A percentile compares a stretch with the other conserved stretches of the same genome.
These are phyloP conservation scores for Apiotrichum sp. DNA, from an alignment of 1,284 basidiomycete genomes.

Conservation along the genomic window DNA sequence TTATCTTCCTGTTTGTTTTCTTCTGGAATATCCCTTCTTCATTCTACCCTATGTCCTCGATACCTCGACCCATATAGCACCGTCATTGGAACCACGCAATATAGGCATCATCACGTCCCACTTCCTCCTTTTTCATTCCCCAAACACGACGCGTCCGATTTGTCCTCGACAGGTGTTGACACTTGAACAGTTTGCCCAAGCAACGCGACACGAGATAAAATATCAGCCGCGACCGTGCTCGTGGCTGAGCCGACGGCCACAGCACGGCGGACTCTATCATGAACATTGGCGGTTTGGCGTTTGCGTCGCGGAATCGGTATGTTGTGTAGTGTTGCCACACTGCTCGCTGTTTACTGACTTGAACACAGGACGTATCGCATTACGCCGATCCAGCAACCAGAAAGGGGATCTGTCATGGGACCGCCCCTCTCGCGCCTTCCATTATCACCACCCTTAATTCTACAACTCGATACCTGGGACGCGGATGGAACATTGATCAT, in stretches of 20 bases:
- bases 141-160: neutral
- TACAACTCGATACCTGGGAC: constrained; percentile 67
- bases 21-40: no score
- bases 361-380: constrained; percentile 36
- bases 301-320: neutral
- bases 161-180: neutral
- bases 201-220: neutral
- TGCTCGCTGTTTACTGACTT: neutral
- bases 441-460: constrained; percentile 70
- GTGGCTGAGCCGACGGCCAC: constrained; percentile 13
- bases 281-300: neutral
- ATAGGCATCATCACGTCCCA: neutral
- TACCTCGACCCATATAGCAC: neutral
- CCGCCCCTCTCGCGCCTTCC: constrained; percentile 70
- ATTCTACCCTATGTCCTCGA: neutral
- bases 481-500: constrained; percentile 43
- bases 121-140: neutral
- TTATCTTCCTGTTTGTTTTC: neutral
- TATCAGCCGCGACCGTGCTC: constrained; percentile 6
- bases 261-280: constrained; percentile 7
- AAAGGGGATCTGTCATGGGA: constrained; percentile 69
- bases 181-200: neutral
- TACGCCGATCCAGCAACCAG: constrained; percentile 64
- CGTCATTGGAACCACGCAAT: neutral
- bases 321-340: neutral